Percentiles rank a stretch among this genome's conserved stretches.
Conservation (phyloP, 371 early-diverging fungal species). For the Coemansia sp. region DNA sequence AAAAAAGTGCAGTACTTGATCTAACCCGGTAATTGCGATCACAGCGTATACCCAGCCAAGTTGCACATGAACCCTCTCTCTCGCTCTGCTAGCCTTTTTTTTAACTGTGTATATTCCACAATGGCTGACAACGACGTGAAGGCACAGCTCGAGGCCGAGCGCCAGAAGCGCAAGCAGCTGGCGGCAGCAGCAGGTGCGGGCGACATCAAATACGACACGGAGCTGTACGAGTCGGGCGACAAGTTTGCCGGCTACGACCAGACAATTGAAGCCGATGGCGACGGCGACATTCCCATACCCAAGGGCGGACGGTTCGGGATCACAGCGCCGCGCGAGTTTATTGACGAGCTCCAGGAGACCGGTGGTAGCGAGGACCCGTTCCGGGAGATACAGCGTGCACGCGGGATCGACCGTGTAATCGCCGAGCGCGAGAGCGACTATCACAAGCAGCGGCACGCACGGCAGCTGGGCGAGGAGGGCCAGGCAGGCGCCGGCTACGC, state of each 20-base stretch:
- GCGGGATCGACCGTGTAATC: constrained; percentile 53
- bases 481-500: constrained; percentile 73
- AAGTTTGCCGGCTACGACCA: constrained; percentile 74
- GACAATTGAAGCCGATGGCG: constrained; percentile 58
- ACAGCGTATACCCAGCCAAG: not conserved
- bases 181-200: constrained; percentile 18
- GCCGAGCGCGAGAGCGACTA: constrained; percentile 88
- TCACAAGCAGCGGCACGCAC: constrained; percentile 71
- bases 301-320: constrained; percentile 58
- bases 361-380: constrained; percentile 55
- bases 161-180: constrained; percentile 41
- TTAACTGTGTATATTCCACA: not conserved
- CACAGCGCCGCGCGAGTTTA: constrained; percentile 80
- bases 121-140: constrained; percentile 14
- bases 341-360: constrained; percentile 58
- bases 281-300: constrained; percentile 35
- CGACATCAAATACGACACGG: constrained; percentile 72
- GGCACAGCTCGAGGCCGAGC: constrained; percentile 49
- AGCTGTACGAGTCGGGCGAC: constrained; percentile 68
- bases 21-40: not conserved
- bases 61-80: no score
- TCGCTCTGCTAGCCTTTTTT: not conserved
- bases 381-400: constrained; percentile 33
- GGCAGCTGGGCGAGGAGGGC: constrained; percentile 86
- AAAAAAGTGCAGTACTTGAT: not conserved